These are phyloP conservation scores for Epichloe hybrida DNA, from an alignment of 2,329 filamentous ascomycete genomes.

Conservation along the genomic window DNA sequence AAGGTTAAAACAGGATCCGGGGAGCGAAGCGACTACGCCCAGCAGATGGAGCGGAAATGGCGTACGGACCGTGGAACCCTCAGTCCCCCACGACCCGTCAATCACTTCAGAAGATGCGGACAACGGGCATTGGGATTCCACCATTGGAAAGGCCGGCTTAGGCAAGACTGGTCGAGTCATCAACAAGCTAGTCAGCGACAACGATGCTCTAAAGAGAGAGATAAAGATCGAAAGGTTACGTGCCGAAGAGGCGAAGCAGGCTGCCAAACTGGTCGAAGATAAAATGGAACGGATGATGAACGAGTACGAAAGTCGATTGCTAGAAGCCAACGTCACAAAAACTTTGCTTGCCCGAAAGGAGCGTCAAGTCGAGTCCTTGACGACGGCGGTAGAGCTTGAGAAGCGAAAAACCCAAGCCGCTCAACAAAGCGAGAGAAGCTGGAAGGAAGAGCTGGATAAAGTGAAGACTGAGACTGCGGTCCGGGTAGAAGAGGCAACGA, in stretches of 20 bases:
- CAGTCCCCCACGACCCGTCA: conserved; percentile 15
- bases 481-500: conserved; percentile 52
- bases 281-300: conserved; percentile 55
- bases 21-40: conserved; percentile 12
- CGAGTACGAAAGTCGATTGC: conserved; percentile 55
- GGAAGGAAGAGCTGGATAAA: conserved; percentile 51
- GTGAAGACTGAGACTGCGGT: conserved; percentile 43
- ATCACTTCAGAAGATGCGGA: conserved; percentile 20
- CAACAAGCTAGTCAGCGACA: conserved; percentile 68
- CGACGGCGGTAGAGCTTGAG: conserved; percentile 50
- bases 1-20: conserved; percentile 22
- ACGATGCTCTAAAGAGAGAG: conserved; percentile 64
- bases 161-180: conserved; percentile 70
- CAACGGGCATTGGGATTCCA: conserved; percentile 45
- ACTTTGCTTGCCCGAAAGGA: conserved; percentile 59
- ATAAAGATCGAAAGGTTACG: conserved; percentile 51
- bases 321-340: conserved; percentile 60
- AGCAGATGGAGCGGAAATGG: conserved; percentile 19
- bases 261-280: conserved; percentile 52
- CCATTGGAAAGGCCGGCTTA: conserved; percentile 54
- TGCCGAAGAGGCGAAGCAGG: conserved; percentile 58
- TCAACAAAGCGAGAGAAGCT: conserved; percentile 44
- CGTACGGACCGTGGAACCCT: conserved; percentile 19
- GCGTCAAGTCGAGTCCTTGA: conserved; percentile 57
- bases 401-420: conserved; percentile 46